A percentile compares a stretch with the other conserved stretches of the same genome.
These are phyloP conservation scores for Setomelanomma holmii DNA, from an alignment of 2,329 filamentous ascomycete species.

Conservation along the genomic window DNA sequence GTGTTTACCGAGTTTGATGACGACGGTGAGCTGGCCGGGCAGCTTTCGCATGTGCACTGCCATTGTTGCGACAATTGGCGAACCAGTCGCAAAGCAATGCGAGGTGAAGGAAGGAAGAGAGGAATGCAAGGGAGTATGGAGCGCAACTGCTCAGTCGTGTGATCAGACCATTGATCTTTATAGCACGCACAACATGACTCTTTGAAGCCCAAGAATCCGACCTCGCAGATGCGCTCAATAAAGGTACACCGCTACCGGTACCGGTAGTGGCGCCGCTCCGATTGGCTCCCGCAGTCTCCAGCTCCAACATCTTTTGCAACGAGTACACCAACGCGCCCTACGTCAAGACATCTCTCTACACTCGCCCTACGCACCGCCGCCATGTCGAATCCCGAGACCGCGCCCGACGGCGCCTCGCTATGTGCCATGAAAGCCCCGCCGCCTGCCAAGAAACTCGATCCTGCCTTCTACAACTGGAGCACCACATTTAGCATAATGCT, in stretches of 20 bases:
- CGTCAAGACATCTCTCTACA: not conserved
- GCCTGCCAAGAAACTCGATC: slow-evolving; percentile 36
- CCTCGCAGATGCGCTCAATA: slow-evolving; percentile 16
- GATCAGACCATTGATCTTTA: not conserved
- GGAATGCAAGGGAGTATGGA: not conserved
- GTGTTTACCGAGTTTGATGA: slow-evolving; percentile 81
- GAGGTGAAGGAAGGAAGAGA: not conserved
- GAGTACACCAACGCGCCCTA: slow-evolving; percentile 21
- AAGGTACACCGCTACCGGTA: slow-evolving; percentile 16
- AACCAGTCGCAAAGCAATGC: not conserved
- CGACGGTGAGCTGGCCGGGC: slow-evolving; percentile 67
- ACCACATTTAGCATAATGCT: slow-evolving; percentile 87
- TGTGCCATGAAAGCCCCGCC: slow-evolving; percentile 23
- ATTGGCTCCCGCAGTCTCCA: slow-evolving; percentile 30
- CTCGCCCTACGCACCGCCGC: slow-evolving; percentile 1
- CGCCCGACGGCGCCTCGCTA: slow-evolving; percentile 37
- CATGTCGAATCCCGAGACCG: slow-evolving; percentile 38
- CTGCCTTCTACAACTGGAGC: slow-evolving; percentile 67
- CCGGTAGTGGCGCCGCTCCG: slow-evolving; percentile 23
- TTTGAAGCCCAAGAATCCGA: slow-evolving; percentile 20
- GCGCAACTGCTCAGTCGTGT: slow-evolving; percentile 3
- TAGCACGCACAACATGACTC: slow-evolving; percentile 23
- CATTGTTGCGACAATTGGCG: slow-evolving; percentile 19
- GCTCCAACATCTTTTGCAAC: slow-evolving; percentile 29
- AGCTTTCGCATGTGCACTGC: slow-evolving; percentile 61